These are phyloP conservation scores for Coprinopsis sp. DNA, from an alignment of 768 basidiomycete species.

Conservation along the genomic window DNA sequence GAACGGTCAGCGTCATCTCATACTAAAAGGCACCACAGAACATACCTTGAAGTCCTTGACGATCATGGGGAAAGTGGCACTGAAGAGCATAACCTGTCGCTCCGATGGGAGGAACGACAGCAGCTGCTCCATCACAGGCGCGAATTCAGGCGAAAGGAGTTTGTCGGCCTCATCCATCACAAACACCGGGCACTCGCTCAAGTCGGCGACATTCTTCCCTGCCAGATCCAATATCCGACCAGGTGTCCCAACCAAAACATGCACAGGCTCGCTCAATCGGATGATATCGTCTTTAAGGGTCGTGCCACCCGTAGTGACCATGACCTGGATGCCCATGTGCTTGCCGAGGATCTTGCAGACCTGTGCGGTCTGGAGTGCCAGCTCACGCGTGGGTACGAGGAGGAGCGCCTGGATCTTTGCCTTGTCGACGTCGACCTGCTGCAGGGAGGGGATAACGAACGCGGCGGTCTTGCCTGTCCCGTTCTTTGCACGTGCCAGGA, in stretches of 20 bases:
- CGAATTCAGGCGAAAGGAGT: constrained; percentile 93
- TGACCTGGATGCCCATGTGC: constrained; percentile 92
- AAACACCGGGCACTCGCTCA: constrained; percentile 91
- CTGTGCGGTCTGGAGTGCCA: constrained; percentile 97
- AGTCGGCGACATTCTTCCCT: constrained; percentile 88
- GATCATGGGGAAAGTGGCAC: constrained; percentile 97
- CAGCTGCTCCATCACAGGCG: constrained; percentile 96
- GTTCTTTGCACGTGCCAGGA: constrained; percentile 94
- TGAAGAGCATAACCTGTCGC: constrained; percentile 98
- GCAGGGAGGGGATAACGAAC: constrained; percentile 95
- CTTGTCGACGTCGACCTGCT: constrained; percentile 80
- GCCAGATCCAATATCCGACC: constrained; percentile 94
- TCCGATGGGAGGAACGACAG: constrained; percentile 77
- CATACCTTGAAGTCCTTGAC: constrained; percentile 97
- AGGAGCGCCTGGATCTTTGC: constrained; percentile 93
- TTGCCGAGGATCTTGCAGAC: constrained; percentile 97
- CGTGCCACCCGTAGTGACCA: constrained; percentile 99
- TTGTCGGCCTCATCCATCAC: constrained; percentile 99
- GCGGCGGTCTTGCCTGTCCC: constrained; percentile 98
- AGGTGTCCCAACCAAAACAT: constrained; percentile 96
- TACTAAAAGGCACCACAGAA: background rate
- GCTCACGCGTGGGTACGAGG: constrained; percentile 97
- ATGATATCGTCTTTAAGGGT: constrained; percentile 98
- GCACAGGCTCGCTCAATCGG: constrained; percentile 82
- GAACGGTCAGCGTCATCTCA: constrained; percentile 1